Evolutionary conservation across 345 rosid genomes (phyloP), one percentile per base, ranked within the genome.

Genomic region (Salix exigua): DNA sequence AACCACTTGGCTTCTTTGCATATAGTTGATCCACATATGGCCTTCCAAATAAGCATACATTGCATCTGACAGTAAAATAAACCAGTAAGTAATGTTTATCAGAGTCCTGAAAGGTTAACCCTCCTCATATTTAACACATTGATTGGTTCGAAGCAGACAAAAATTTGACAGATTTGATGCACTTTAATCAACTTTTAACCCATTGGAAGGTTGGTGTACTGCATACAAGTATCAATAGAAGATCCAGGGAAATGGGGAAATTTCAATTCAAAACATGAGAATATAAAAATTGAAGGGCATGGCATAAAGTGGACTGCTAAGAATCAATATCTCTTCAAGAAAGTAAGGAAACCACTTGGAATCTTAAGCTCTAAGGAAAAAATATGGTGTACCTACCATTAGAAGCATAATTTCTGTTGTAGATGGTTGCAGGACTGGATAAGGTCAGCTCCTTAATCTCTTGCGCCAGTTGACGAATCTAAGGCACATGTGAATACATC

Each of bases 401-500:
- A 61, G 90, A 88, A 65, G 82, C 71, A 66, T 90, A 85, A 85
- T 79, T 80, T 51, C 94, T 89, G 70, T 92, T 95, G 74, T 80
- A 88, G 79, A 95, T 87, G 76, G 99, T 91, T 77, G 92, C 87
- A 2, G 93, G 96, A 82, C 79, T 80, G 78, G 93, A 83, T 77
- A 87, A 21, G 42, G 88, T 71, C 80, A 95, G 80, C 76, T 95
- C 96, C 85, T 91, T 95, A 77, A 95, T 93, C 91, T 95, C 99
- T 75, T 88, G 90, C 46, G 97, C 94, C 87, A 92, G 82, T 76
- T 90, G 89, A 17, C 88, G 89, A 81, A 95, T 91, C 97, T 95
- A 66, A 76, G 67, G 48, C 19, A 70, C 60, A 68, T 55, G 35
- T 44, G 69, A 58, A 53, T 50, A 33, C 40, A 83, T 64, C n/a